phyloP scores from a whole-genome alignment of 225 moss, liverwort and hornwort species.

The Physcomitrium patens region DNA sequence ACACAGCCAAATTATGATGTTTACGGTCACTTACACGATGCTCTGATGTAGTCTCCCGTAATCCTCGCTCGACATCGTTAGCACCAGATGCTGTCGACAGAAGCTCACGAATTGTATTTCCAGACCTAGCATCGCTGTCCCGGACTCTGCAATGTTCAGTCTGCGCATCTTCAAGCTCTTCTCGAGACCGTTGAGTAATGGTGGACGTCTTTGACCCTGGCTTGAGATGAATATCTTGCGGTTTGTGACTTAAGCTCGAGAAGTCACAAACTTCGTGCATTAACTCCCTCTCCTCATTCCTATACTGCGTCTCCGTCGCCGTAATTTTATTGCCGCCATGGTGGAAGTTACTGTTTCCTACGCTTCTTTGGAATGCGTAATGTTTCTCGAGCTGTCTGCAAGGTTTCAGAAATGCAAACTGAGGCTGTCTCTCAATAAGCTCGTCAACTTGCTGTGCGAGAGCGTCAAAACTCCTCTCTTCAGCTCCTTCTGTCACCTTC shows the following conservation, averaged over 20 bases:
- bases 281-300: not conserved
- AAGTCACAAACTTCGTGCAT: not conserved
- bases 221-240: not conserved
- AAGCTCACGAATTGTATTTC: conserved; percentile 32
- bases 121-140: not conserved
- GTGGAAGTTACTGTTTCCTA: conserved; percentile 26
- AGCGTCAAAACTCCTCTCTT: not conserved
- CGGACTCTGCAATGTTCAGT: conserved; percentile 5
- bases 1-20: not conserved
- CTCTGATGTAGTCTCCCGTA: conserved; percentile 4
- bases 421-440: conserved; percentile 39
- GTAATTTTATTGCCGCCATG: not conserved
- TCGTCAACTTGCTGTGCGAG: conserved; percentile 39
- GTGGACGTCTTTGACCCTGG: not conserved
- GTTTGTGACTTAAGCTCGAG: not conserved
- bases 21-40: conserved; percentile 22
- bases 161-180: conserved; percentile 7
- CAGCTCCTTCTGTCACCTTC: not conserved
- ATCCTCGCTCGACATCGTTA: conserved; percentile 9
- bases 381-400: conserved; percentile 52
- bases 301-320: not conserved
- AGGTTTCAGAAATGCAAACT: conserved; percentile 49
- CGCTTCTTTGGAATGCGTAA: conserved; percentile 19
- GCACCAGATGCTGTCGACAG: conserved; percentile 5
- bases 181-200: not conserved